These are phyloP conservation scores for Talaromyces ruber DNA, from an alignment of 495 filamentous ascomycete species.

Conservation along the genomic window DNA sequence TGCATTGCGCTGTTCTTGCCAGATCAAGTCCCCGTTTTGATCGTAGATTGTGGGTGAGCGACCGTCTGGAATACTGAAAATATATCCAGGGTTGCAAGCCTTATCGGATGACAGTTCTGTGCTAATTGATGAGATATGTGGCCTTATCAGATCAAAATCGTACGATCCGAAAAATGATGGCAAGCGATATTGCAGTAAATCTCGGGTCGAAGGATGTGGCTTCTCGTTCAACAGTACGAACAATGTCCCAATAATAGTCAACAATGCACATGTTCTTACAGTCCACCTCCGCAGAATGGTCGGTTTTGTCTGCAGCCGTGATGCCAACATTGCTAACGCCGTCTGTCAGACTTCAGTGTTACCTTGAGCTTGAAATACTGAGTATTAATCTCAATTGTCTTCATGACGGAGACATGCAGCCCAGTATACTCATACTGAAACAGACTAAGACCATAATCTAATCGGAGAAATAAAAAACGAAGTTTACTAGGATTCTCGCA, in stretches of 20 bases:
- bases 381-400: neutral
- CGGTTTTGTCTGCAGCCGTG: neutral
- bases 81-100: slow-evolving; percentile 18
- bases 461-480: neutral
- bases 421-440: neutral
- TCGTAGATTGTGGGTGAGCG: slow-evolving; percentile 41
- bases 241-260: neutral
- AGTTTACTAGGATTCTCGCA: neutral
- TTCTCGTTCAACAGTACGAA: neutral
- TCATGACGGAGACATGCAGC: neutral
- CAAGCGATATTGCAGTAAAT: neutral
- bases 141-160: neutral
- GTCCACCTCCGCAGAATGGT: neutral
- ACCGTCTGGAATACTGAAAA: slow-evolving; percentile 36
- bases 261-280: neutral
- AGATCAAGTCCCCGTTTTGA: slow-evolving; percentile 32
- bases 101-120: neutral
- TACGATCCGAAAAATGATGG: neutral
- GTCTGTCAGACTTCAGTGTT: neutral
- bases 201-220: neutral
- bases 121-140: neutral
- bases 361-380: neutral
- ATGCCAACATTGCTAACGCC: neutral
- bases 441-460: neutral
- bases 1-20: slow-evolving; percentile 29